A percentile compares a stretch with the other conserved stretches of the same genome.
These are phyloP conservation scores for Diversispora epigaea DNA, from an alignment of 192 early-diverging fungal genomes.

Conservation along the genomic window DNA sequence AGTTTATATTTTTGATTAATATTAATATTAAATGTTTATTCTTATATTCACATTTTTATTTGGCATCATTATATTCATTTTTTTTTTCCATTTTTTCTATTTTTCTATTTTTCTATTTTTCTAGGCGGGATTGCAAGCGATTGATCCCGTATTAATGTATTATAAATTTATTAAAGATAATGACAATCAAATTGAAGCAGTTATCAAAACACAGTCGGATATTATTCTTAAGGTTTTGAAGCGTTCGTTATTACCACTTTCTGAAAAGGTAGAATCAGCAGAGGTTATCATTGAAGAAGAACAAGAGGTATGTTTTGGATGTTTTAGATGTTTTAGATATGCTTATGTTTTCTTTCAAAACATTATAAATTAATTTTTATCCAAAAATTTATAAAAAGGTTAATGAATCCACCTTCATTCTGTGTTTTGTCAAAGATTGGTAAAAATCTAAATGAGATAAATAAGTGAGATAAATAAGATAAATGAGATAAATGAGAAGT, in stretches of 20 bases:
- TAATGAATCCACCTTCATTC: slow-evolving; percentile 75
- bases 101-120: not conserved
- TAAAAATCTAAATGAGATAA: not conserved
- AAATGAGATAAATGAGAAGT: too few species aligned
- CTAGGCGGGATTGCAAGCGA: slow-evolving; percentile 73
- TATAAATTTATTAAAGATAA: slow-evolving; percentile 74
- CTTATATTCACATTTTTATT: not conserved
- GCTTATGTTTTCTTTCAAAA: not conserved
- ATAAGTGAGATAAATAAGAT: too few species aligned
- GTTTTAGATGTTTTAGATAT: not conserved
- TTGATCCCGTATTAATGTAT: slow-evolving; percentile 86
- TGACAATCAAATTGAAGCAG: slow-evolving; percentile 63
- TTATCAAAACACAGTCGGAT: slow-evolving; percentile 70
- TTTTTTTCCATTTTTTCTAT: not conserved
- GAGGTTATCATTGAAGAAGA: slow-evolving; percentile 80
- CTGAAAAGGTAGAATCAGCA: slow-evolving; percentile 37
- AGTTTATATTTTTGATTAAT: not conserved
- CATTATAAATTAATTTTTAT: slow-evolving; percentile 21
- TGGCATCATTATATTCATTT: not conserved
- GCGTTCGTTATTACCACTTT: slow-evolving; percentile 54
- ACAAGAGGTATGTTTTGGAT: slow-evolving; percentile 59
- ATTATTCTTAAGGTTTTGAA: slow-evolving; percentile 74
- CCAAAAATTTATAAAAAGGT: slow-evolving; percentile 31
- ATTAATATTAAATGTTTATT: not conserved
- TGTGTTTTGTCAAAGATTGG: slow-evolving; percentile 61